Evolutionary conservation across 345 rosid genomes (phyloP), one percentile per base, ranked within the genome.

Genomic region (Gossypioides kirkii): DNA sequence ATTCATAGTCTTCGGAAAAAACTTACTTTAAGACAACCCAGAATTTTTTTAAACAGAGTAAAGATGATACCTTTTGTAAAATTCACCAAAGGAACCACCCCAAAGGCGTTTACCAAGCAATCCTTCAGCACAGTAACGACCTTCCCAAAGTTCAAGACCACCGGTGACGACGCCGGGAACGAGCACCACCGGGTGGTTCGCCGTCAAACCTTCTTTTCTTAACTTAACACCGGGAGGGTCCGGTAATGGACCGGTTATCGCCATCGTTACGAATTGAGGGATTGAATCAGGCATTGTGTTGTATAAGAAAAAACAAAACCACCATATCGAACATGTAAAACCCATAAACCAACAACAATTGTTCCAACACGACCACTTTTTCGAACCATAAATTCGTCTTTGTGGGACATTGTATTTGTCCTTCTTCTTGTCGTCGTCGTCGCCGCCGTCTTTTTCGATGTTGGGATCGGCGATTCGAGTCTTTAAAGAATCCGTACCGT

Each of bases 401-500:
- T 3, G 70, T 41, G 60, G 75, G 28, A 32, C 47, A 58, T 42
- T 73, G 28, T 23, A 6, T 20, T 18, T 13, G 10, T 26, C 55
- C 68, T 71, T 64, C 26, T 28, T 69, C 38, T 5, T 32, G 38
- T 32, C 38, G 38, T 5, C 7, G 1, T 32, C 38, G 38, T 1
- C 38, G 2, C 17, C 83, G 14, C 63, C 66, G 25, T 69, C 77
- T 18, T 58, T 36, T n/a, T 59, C 54, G 56, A 11, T 10, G 18
- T 23, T 60, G n/a, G 79, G 41, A 10, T 76, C 74, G 42, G 73
- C 18, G 42, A 20, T 23, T 54, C 13, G 47, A 59, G 22, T 17
- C 8, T 49, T 65, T 5, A 76, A 67, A 13, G 71, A 26, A n/a
- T 62, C 77, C 23, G 76, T 1, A 36, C 38, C 69, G 76, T 78